phyloP scores from a whole-genome alignment of 257 asterid genomes.

The Solanum chiquidenum region DNA sequence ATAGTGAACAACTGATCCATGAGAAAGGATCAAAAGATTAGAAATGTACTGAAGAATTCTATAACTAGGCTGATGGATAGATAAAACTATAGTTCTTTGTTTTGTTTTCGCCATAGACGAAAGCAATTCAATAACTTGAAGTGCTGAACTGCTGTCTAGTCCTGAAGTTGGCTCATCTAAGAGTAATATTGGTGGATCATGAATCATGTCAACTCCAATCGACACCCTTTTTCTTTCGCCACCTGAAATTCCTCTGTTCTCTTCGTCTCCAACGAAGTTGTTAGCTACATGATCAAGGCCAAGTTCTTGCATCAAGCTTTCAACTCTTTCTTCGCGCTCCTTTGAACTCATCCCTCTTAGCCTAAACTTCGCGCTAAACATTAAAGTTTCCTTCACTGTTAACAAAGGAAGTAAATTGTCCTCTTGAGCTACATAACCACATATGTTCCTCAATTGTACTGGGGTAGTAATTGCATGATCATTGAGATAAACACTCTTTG shows the following conservation, averaged over 20 bases:
- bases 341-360: slow-evolving; percentile 30
- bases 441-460: slow-evolving; percentile 48
- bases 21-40: slow-evolving; percentile 60
- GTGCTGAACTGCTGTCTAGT: slow-evolving; percentile 81
- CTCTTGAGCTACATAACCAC: slow-evolving; percentile 82
- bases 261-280: slow-evolving; percentile 74
- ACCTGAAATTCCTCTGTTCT: slow-evolving; percentile 72
- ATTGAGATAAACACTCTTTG: slow-evolving; percentile 39
- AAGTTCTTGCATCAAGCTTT: slow-evolving; percentile 66
- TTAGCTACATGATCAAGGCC: slow-evolving; percentile 67
- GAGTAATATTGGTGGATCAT: slow-evolving; percentile 63
- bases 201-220: slow-evolving; percentile 75
- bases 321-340: slow-evolving; percentile 45
- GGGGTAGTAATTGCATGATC: slow-evolving; percentile 30
- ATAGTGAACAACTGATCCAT: slow-evolving; percentile 53
- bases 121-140: slow-evolving; percentile 64
- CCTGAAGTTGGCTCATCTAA: slow-evolving; percentile 93
- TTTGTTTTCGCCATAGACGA: slow-evolving; percentile 63
- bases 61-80: slow-evolving; percentile 83
- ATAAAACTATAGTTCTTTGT: slow-evolving; percentile 47
- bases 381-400: slow-evolving; percentile 64
- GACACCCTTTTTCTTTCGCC: slow-evolving; percentile 82
- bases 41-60: slow-evolving; percentile 57
- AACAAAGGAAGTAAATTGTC: slow-evolving; percentile 69
- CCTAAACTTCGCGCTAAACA: slow-evolving; percentile 62